Base-by-base conservation (phyloP, 2,329 filamentous ascomycete species). In the Diaporthe sp. region DNA sequence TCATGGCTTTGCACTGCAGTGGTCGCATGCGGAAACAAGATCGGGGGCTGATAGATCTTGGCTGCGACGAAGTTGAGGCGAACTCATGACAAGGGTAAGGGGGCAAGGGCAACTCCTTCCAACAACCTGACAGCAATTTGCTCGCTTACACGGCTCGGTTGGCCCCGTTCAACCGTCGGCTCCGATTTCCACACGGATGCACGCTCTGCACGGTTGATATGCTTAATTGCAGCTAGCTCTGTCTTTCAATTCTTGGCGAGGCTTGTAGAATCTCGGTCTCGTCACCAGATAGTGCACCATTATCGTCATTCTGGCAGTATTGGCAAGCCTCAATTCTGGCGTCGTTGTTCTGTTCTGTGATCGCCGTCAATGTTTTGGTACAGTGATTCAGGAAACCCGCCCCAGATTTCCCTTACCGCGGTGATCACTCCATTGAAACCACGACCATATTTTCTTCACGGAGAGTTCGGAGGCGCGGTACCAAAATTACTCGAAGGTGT, bases 1-100 rank as follows among this genome's bases (percentile, higher is more conserved):
- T 44, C 63, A 51, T 66, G 63, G 63, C 9, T 32, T 32, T 66
- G 30, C 44, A 27, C 63, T 37, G 44, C 44, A 37, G 44, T 51
- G 44, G 44, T 51, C 32, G 63, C 44, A 66, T 66, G 25, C 47
- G 63, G 63, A 66, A 66, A 66, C 63, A 51, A 22, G 30, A 37
- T 66, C 42, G 63, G 63, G 63, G 63, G 63, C 63, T 66, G 44
- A 66, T 50, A 66, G 30, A 66, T 66, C 63, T 66, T 66, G 63
- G 63, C 63, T 51, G 44, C 63, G 63, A 66, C 63, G 44, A 66
- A 51, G 63, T 66, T 66, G 63, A 66, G 63, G 63, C 63, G 63
- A 51, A 66, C 63, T 66, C 63, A 66, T 2, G 63, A 66, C 63
- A 51, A 37, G 63, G 63, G 63, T 39, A 51, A 44, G 42, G 61